Base-by-base conservation (phyloP, 2,329 filamentous ascomycete species). In the Seiridium cupressi region DNA sequence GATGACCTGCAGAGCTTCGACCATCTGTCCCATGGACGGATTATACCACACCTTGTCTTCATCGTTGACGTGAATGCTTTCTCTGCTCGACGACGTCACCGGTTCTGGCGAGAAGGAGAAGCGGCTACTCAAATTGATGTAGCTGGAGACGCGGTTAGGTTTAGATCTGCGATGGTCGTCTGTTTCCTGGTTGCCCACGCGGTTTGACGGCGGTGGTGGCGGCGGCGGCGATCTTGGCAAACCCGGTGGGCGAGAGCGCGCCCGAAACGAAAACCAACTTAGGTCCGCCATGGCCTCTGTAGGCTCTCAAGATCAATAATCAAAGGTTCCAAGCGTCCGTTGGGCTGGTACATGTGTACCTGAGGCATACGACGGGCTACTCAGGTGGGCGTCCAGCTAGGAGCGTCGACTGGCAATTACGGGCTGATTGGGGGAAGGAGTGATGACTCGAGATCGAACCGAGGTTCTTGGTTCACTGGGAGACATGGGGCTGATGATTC, bases 1-100 rank as follows among this genome's bases (percentile, higher is more conserved):
- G 7, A 64, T 68, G 4, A 74, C 73, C 48, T 77, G 75, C n/a
- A 83, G 67, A 0, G 74, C 66, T 61, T 81, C 79, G 13, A 76
- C 72, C 69, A 82, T 76, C 64, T 79, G 77, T 46, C 77, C 68
- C 42, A 80, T 57, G 6, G 73, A 77, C 5, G 79, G 79, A n/a
- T 73, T 77, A 55, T 78, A 72, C 69, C 71, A 71, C 46, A 70
- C 62, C 44, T 64, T 67, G 42, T 73, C 70, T 32, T 69, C 60
- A 31, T 68, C 62, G 10, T 68, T 69, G 36, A 69, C 54, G 42
- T 67, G 44, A 5, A 64, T 31, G n/a, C 57, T 51, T 8, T 42
- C 36, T 8, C 35, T 35, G 34, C 53, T 62, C 13, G 47, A 55
- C 11, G 42, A 40, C 3, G 57, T 44, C n/a, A 57, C 48, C 5